A percentile compares a stretch with the other conserved stretches of the same genome.
These are phyloP conservation scores for Amniculicola lignicola DNA, from an alignment of 495 filamentous ascomycete genomes.

Conservation along the genomic window DNA sequence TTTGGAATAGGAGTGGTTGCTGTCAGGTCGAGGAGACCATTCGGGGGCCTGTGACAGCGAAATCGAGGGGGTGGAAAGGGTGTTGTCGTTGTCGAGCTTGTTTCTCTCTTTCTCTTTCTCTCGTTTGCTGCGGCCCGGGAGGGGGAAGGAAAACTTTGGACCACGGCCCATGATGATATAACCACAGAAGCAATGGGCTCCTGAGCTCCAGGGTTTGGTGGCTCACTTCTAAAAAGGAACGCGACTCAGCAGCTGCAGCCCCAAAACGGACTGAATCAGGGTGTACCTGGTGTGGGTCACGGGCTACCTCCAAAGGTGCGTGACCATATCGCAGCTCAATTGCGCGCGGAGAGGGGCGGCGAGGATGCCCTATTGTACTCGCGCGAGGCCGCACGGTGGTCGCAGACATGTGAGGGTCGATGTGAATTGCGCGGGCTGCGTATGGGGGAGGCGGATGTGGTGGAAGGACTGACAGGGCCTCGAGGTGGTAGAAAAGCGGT, in stretches of 20 bases:
- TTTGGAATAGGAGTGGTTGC: constrained; percentile 20
- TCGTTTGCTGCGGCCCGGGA: constrained; percentile 26
- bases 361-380: constrained; percentile 2
- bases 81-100: constrained; percentile 7
- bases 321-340: constrained; percentile 12
- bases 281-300: constrained; percentile 15
- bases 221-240: constrained; percentile 18
- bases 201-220: too few species aligned
- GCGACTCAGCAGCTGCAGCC: constrained; percentile 20
- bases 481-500: constrained; percentile 5
- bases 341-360: constrained; percentile 7
- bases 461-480: constrained; percentile 12
- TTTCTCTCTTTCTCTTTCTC: constrained; percentile 5
- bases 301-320: neutral
- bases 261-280: constrained; percentile 18
- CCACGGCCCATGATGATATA: constrained; percentile 27
- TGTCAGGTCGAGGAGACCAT: constrained; percentile 27
- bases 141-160: constrained; percentile 35
- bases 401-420: constrained; percentile 15
- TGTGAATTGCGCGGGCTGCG: neutral
- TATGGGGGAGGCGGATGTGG: constrained; percentile 2
- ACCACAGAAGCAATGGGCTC: neutral
- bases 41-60: constrained; percentile 19
- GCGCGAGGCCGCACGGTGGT: neutral
- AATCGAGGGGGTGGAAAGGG: neutral